Evolutionary conservation across 2,329 filamentous ascomycete genomes (phyloP), one percentile per base, ranked within the genome.

Genomic region (Gaeumannomyces sp.): DNA sequence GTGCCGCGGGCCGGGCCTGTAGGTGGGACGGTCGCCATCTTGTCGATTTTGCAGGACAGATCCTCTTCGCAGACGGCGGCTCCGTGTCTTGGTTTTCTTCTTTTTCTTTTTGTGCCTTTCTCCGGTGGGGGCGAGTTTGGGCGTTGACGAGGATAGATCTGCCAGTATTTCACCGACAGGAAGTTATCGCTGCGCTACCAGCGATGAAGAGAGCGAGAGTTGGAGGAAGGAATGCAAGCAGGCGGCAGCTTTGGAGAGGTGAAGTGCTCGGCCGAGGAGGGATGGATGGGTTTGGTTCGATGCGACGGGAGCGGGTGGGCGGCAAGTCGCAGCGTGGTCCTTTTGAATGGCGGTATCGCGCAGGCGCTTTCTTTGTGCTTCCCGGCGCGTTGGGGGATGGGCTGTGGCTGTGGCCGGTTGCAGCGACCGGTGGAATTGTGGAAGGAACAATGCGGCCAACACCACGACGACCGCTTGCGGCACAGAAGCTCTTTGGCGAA

Each of bases 1-100:
- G 70, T 67, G 25, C 53, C 60, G 63, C 69, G 70, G 53, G 65
- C 28, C 61, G 72, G 70, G 27, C 71, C 72, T 5, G 69, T 72
- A 2, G 72, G 70, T 62, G 75, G 74, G 35, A 73, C 73, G 73
- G 57, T 28, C 16, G 57, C 27, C 57, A 59, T 59, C 8, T 53
- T n/a, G 45, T 53, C 19, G 45, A 25, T 53, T 22, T n/a, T n/a
- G 22, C 38, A 53, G 22, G 45, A 25, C 45, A n/a, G 45, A 2
- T 25, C 19, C n/a, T 53, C 45, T 53, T 22, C 19, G 45, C 22
- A n/a, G 19, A 22, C 8, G 19, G 45, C 4, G 45, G 19, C 10
- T 53, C 22, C 22, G 3, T 11, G 16, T 6, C 5, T 53, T 53
- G 22, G 7, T 53, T 53, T 25, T 3, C 22, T 53, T 8, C 8